phyloP scores from a whole-genome alignment of 306 rosid species.

The Cyamopsis tetragonoloba region DNA sequence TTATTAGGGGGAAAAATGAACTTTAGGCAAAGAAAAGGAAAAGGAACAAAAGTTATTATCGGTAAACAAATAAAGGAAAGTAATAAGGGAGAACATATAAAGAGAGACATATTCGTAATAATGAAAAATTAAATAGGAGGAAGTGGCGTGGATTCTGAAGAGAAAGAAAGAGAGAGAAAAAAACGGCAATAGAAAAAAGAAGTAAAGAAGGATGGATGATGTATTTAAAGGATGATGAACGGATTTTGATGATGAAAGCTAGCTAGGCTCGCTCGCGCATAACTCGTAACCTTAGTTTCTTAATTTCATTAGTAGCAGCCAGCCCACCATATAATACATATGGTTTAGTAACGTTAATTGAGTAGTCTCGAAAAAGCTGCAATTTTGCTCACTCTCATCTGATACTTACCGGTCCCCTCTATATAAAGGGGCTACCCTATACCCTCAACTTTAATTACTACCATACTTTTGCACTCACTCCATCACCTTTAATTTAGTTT shows the following conservation, averaged over 20 bases:
- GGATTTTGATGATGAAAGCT: constrained; percentile 35
- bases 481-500: too few relatives aligned
- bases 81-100: constrained; percentile 12
- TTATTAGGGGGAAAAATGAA: too few relatives aligned
- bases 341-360: too few relatives aligned
- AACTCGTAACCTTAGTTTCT: too few relatives aligned
- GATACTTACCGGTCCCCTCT: background rate
- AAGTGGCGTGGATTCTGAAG: constrained; percentile 25
- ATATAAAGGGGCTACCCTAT: constrained; percentile 10
- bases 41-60: background rate
- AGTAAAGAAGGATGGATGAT: constrained; percentile 25
- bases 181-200: constrained; percentile 8
- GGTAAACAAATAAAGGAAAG: constrained; percentile 1
- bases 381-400: background rate
- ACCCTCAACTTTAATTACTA: too few relatives aligned
- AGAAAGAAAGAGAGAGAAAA: background rate
- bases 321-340: too few relatives aligned
- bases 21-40: background rate
- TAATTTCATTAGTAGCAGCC: too few relatives aligned
- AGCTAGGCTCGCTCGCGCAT: background rate
- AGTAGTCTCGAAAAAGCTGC: constrained; percentile 33
- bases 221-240: constrained; percentile 49
- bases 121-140: background rate
- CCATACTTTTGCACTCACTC: too few relatives aligned
- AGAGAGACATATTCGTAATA: constrained; percentile 36